Conservation (phyloP, 257 asterid genomes). For the Nicotiana noctiflora region DNA sequence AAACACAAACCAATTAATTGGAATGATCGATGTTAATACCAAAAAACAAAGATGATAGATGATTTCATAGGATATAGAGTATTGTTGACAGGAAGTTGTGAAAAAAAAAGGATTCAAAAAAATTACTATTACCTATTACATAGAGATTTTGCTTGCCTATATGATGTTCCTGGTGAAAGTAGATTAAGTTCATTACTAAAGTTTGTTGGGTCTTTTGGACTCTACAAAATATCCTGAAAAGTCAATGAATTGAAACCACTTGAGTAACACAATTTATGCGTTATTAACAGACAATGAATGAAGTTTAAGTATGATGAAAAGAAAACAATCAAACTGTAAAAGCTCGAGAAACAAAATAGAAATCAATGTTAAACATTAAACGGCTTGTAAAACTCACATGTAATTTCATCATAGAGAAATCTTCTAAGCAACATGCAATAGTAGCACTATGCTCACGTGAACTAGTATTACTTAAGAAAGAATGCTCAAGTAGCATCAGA, state of each 20-base stretch:
- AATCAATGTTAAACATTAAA: background rate
- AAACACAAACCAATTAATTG: background rate
- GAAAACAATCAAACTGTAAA: background rate
- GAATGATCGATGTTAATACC: background rate
- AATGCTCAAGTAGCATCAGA: constrained; percentile 50
- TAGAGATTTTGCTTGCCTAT: constrained; percentile 31
- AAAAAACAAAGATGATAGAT: too few species aligned
- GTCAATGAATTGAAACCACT: background rate
- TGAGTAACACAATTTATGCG: background rate
- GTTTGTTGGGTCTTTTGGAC: constrained; percentile 23
- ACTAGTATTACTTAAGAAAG: constrained; percentile 34
- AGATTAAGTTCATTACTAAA: constrained; percentile 27
- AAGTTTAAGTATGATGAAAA: too few species aligned
- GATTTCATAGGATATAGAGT: background rate
- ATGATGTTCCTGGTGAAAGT: constrained; percentile 23
- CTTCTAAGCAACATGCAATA: constrained; percentile 25
- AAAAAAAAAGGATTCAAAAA: background rate
- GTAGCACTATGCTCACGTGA: constrained; percentile 27
- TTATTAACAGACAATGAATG: background rate
- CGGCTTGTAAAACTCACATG: constrained; percentile 25
- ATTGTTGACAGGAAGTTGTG: background rate
- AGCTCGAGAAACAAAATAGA: background rate
- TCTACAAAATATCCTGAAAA: constrained; percentile 31
- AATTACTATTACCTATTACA: constrained; percentile 22
- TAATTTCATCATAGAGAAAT: constrained; percentile 33